Evolutionary conservation across 2,329 filamentous ascomycete genomes (phyloP), one percentile per base, ranked within the genome.

Genomic region (Fusarium sp.): DNA sequence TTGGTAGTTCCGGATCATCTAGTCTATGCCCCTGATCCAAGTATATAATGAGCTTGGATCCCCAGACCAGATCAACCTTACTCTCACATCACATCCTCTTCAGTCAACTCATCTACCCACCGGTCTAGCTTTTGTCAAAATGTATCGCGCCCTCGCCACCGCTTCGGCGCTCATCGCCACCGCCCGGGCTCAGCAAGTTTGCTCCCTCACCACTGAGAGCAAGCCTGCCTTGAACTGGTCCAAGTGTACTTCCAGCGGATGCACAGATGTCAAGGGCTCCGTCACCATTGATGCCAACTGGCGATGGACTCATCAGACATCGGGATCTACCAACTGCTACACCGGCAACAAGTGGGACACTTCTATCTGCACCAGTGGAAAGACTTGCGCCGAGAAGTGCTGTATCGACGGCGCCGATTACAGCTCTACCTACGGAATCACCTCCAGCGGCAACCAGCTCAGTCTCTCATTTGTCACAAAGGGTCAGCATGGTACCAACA

Each of bases 241-340:
- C 64, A 82, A 82, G 72, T 90, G 88, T 79, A 83, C 85, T 37
- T 74, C 79, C 24, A 80, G 78, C 59, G 85, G 86, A 62, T 90
- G 88, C 80, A 83, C 79, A 27, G 80, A 77, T 56, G 82, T 86
- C 70, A 72, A 75, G 42, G 86, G 84, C 44, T 84, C 83, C 37
- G 81, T 90, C 45, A 85, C 86, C 56, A 78, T 90, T 71, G 88
- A 90, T 67, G 77, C 87, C 73, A 90, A 89, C 81, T 90, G 87
- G 87, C 84, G 88, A 65, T 90, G 88, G 88, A 81, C 87, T 62
- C 87, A 89, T 78, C 76, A 76, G 20, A 77, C 79, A 54, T 70
- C 76, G 7, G 80, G 82, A 55, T 81, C 78, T 67, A 85, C 81
- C 72, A 89, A 89, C 80, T 88, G 86, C 81, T 88, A 88, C 78